Conservation (phyloP, 768 basidiomycete genomes). For the Lentinula guzmanii region DNA sequence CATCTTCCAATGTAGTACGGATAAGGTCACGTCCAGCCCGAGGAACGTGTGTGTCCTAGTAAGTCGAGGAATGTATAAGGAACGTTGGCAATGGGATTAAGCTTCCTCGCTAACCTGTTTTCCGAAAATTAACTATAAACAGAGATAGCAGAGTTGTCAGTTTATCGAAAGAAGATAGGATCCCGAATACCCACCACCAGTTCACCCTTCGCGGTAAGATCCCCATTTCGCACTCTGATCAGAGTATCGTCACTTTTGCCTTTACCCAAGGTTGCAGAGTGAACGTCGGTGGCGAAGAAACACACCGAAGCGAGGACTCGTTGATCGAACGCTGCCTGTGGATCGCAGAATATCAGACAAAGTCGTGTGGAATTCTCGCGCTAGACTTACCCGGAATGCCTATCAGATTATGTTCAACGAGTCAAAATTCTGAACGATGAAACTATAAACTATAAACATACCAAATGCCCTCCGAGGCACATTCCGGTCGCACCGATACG, state of each 20-base stretch:
- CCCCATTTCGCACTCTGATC: constrained; percentile 63
- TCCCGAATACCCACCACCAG: constrained; percentile 54
- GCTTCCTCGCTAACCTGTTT: constrained; percentile 56
- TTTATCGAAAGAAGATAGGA: background rate
- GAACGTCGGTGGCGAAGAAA: constrained; percentile 95
- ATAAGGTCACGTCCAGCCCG: constrained; percentile 83
- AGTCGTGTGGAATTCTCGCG: background rate
- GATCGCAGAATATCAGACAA: background rate
- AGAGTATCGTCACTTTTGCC: constrained; percentile 83
- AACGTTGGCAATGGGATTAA: background rate
- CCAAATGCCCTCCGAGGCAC: constrained; percentile 86
- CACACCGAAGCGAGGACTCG: constrained; percentile 82
- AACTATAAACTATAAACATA: constrained; percentile 19
- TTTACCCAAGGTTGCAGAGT: constrained; percentile 80
- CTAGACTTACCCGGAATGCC: constrained; percentile 33
- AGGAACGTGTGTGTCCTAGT: constrained; percentile 88
- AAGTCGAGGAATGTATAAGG: background rate
- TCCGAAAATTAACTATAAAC: constrained; percentile 82
- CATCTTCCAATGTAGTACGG: constrained; percentile 76
- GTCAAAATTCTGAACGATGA: constrained; percentile 2
- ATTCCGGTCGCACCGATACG: constrained; percentile 89
- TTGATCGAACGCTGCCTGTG: constrained; percentile 81
- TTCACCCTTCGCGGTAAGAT: constrained; percentile 75
- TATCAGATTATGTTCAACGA: constrained; percentile 11
- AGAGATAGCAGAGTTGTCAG: background rate